phyloP scores from a whole-genome alignment of 352 stramenopile species.

The Phytophthora colocasiae region DNA sequence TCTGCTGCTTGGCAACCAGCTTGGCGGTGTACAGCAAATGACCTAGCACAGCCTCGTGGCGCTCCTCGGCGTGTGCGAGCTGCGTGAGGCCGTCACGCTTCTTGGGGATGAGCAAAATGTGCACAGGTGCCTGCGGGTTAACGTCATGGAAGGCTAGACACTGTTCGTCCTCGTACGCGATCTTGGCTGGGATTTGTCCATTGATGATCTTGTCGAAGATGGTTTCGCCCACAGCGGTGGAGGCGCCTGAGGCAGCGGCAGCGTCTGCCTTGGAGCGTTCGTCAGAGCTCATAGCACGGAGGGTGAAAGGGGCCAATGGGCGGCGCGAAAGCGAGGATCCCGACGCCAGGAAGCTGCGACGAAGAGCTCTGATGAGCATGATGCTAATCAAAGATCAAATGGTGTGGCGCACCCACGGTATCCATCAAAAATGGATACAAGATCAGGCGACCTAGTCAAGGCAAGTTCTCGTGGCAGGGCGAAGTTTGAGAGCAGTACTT shows the following conservation, averaged over 20 bases:
- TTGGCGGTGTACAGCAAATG: conserved; percentile 94
- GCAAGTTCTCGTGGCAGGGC: conserved; percentile 6
- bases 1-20: conserved; percentile 93
- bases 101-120: conserved; percentile 99
- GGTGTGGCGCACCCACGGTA: conserved; percentile 3
- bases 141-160: conserved; percentile 99
- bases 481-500: neutral
- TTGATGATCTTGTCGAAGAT: conserved; percentile 99
- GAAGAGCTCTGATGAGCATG: conserved; percentile 36
- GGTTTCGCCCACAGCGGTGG: conserved; percentile 79
- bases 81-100: conserved; percentile 92
- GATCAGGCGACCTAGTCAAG: conserved; percentile 5
- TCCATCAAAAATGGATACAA: conserved; percentile 30
- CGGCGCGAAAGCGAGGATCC: conserved; percentile 13
- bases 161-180: conserved; percentile 97
- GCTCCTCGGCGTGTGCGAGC: conserved; percentile 89
- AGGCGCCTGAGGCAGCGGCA: conserved; percentile 36
- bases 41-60: conserved; percentile 95
- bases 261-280: conserved; percentile 71
- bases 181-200: conserved; percentile 93
- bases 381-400: neutral
- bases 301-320: conserved; percentile 14
- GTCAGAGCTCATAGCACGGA: conserved; percentile 61
- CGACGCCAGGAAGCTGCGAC: conserved; percentile 20
- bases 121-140: conserved; percentile 94